Evolutionary conservation across 2,329 filamentous ascomycete species (phyloP).

Genomic region (Claviceps africana): DNA sequence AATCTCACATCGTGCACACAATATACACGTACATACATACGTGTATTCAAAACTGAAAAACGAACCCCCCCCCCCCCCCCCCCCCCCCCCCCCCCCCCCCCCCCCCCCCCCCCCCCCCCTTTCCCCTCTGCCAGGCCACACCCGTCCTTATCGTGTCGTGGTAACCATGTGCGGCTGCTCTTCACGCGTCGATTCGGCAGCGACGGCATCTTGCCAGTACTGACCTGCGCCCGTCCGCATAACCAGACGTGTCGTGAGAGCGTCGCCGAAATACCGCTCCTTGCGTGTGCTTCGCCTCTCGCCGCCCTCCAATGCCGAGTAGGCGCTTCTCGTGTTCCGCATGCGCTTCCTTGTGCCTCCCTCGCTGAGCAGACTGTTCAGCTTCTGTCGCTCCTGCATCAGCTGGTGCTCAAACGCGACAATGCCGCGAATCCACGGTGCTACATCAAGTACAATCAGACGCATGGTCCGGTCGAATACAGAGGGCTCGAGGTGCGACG

Average conservation of each 20-base stretch:
- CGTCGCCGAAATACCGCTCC: conserved; percentile 57
- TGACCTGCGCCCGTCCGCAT: conserved; percentile 45
- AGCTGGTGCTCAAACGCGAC: conserved; percentile 60
- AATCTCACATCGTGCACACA: too few species aligned
- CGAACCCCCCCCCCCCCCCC: too few species aligned
- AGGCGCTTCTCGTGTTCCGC: conserved; percentile 59
- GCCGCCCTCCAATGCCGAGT: conserved; percentile 65
- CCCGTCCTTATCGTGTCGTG: neutral
- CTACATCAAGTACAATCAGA: conserved; percentile 61
- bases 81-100: too few species aligned
- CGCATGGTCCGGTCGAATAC: conserved; percentile 60
- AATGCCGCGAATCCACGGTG: conserved; percentile 81
- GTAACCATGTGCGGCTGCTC: conserved; percentile 8
- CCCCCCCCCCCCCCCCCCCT: too few species aligned
- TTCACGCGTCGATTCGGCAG: conserved; percentile 9
- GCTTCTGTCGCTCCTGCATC: conserved; percentile 49
- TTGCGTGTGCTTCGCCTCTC: conserved; percentile 50
- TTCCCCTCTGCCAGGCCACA: too few species aligned
- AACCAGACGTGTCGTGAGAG: conserved; percentile 46
- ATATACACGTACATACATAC: too few species aligned
- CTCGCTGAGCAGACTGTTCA: conserved; percentile 49
- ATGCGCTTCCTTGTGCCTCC: conserved; percentile 38
- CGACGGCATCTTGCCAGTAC: conserved; percentile 21
- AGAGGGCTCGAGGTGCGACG: conserved; percentile 45
- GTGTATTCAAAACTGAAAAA: too few species aligned